Percentiles rank a stretch among this genome's conserved stretches.
phyloP scores from a whole-genome alignment of 2,329 filamentous ascomycete genomes.

The Lasiodiplodia citricola region DNA sequence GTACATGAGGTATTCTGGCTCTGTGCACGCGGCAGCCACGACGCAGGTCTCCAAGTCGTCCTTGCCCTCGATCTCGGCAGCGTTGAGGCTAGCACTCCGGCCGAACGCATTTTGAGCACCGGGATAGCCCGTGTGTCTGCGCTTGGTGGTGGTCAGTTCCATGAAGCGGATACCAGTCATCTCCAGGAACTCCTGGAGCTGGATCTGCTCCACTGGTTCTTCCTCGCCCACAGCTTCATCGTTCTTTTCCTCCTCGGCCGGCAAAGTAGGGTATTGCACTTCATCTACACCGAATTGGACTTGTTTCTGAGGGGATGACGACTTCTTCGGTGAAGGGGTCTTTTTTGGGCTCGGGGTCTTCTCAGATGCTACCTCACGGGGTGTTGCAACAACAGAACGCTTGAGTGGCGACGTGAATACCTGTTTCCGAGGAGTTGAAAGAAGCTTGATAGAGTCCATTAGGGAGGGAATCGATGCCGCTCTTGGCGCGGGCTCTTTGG shows the following conservation, averaged over 20 bases:
- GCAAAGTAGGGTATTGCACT: conserved; percentile 29
- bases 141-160: conserved; percentile 87
- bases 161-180: conserved; percentile 98
- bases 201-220: conserved; percentile 64
- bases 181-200: conserved; percentile 89
- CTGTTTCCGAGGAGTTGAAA: conserved; percentile 57
- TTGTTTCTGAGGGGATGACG: conserved; percentile 35
- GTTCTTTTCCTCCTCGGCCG: conserved; percentile 49
- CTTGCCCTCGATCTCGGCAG: conserved; percentile 44
- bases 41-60: conserved; percentile 77
- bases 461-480: conserved; percentile 38
- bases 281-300: conserved; percentile 33
- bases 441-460: conserved; percentile 52
- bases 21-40: conserved; percentile 85
- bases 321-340: conserved; percentile 44
- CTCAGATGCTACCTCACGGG: conserved; percentile 41
- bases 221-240: conserved; percentile 37
- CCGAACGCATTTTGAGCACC: conserved; percentile 50
- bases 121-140: conserved; percentile 73
- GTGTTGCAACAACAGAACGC: conserved; percentile 31
- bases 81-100: conserved; percentile 23
- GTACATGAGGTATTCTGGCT: conserved; percentile 92
- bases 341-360: conserved; percentile 48
- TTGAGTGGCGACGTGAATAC: conserved; percentile 50
- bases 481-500: conserved; percentile 30